Evolutionary conservation across 1,284 basidiomycete species (phyloP).

Genomic region (Ustilago xerochloae): DNA sequence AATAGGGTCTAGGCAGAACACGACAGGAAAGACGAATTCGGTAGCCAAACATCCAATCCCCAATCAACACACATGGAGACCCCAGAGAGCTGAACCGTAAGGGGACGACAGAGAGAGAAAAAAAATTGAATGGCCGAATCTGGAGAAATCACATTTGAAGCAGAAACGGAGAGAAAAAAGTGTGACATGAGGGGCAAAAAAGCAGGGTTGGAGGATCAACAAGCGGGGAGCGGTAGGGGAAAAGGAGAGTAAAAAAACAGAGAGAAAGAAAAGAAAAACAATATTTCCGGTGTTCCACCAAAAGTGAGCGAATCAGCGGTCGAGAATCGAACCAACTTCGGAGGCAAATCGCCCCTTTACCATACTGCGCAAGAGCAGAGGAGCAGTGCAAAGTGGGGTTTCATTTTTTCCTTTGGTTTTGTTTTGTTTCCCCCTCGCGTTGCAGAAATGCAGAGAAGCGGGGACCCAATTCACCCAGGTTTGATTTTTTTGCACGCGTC

Average conservation of each 20-base stretch:
- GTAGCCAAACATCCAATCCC: constrained; percentile 33
- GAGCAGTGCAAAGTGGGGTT: not conserved
- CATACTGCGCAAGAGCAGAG: not conserved
- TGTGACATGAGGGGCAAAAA: not conserved
- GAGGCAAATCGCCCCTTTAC: not conserved
- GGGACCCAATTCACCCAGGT: constrained; percentile 25
- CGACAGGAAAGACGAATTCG: not conserved
- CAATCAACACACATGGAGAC: constrained; percentile 35
- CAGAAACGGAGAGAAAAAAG: not conserved
- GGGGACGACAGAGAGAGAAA: not conserved
- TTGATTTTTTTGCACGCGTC: constrained; percentile 7
- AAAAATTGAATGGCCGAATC: constrained; percentile 13
- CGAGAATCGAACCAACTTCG: constrained; percentile 16
- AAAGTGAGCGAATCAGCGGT: constrained; percentile 2
- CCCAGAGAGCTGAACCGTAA: too few species aligned
- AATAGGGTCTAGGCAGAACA: not conserved
- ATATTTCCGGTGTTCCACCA: not conserved
- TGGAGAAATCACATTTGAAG: constrained; percentile 11
- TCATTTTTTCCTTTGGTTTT: not conserved
- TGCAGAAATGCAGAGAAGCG: constrained; percentile 3
- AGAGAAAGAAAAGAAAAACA: not conserved
- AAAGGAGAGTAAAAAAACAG: not conserved
- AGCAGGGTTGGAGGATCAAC: constrained; percentile 17
- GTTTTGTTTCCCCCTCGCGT: not conserved
- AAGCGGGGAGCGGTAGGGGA: constrained; percentile 7